Percentiles rank a stretch among this genome's conserved stretches.
These are phyloP conservation scores for Sechiopsis laciniata DNA, from an alignment of 306 rosid genomes.

Conservation along the genomic window DNA sequence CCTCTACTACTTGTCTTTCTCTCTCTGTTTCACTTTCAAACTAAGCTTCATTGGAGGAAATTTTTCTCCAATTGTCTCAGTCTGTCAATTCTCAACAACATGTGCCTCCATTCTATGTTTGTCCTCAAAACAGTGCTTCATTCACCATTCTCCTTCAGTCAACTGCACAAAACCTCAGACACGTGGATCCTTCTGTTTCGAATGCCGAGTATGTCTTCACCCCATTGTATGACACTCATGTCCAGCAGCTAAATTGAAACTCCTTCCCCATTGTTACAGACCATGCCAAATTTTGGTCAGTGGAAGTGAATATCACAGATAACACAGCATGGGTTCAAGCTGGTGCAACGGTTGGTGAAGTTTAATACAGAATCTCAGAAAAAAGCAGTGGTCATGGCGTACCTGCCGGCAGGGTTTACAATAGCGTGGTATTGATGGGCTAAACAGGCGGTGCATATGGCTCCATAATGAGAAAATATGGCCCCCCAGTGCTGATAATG, in stretches of 20 bases:
- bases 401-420: constrained; percentile 71
- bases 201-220: constrained; percentile 63
- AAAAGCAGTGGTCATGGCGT: constrained; percentile 44
- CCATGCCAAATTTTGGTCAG: constrained; percentile 43
- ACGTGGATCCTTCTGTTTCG: constrained; percentile 39
- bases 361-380: constrained; percentile 55
- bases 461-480: constrained; percentile 67
- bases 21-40: constrained; percentile 31
- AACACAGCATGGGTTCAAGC: constrained; percentile 65
- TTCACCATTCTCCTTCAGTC: constrained; percentile 48
- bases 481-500: constrained; percentile 70
- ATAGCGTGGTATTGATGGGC: constrained; percentile 79
- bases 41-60: constrained; percentile 33
- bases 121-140: constrained; percentile 31
- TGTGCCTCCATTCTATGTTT: constrained; percentile 34
- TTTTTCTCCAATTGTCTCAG: constrained; percentile 41
- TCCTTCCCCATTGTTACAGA: constrained; percentile 50
- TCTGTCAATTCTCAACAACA: constrained; percentile 28
- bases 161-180: constrained; percentile 62
- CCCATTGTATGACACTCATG: constrained; percentile 46
- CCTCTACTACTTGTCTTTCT: constrained; percentile 23
- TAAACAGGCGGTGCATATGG: constrained; percentile 74
- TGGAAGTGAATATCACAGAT: constrained; percentile 35
- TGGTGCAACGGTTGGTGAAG: constrained; percentile 71
- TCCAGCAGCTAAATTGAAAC: constrained; percentile 43